Conservation (phyloP, 805 yeast species). For the Debaryomyces prosopidis region DNA sequence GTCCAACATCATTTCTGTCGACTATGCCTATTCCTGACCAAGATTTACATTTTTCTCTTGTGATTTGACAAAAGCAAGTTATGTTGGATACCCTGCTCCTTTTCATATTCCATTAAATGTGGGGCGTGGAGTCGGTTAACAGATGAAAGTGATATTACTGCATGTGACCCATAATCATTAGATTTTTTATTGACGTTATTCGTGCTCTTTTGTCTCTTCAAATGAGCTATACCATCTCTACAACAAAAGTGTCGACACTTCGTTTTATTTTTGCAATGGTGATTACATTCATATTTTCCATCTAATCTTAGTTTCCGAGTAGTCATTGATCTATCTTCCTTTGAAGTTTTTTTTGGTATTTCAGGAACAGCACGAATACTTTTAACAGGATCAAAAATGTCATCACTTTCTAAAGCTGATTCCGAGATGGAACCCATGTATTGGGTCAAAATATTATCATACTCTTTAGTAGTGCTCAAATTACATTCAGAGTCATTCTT, state of each 20-base stretch:
- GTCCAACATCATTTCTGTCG: not conserved
- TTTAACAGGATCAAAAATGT: not conserved
- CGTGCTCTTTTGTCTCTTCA: not conserved
- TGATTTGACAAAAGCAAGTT: not conserved
- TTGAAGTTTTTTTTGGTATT: not conserved
- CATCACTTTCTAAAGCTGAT: not conserved
- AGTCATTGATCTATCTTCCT: not conserved
- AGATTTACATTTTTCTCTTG: not conserved
- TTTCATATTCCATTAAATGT: too few relatives aligned
- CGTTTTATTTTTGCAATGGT: constrained; percentile 39
- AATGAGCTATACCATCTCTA: constrained; percentile 35
- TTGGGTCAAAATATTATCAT: not conserved
- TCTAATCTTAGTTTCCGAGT: constrained; percentile 13
- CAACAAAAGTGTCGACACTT: constrained; percentile 51
- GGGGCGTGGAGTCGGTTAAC: not conserved
- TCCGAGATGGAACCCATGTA: not conserved
- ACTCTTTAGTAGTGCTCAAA: not conserved
- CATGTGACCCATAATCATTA: not conserved
- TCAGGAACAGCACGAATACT: not conserved
- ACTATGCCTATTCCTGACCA: not conserved
- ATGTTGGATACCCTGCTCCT: not conserved
- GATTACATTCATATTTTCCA: constrained; percentile 41
- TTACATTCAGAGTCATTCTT: not conserved
- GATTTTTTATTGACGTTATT: not conserved
- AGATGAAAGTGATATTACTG: not conserved